Base-by-base conservation (phyloP, 805 yeast species). In the Wickerhamiella slavikovae region DNA sequence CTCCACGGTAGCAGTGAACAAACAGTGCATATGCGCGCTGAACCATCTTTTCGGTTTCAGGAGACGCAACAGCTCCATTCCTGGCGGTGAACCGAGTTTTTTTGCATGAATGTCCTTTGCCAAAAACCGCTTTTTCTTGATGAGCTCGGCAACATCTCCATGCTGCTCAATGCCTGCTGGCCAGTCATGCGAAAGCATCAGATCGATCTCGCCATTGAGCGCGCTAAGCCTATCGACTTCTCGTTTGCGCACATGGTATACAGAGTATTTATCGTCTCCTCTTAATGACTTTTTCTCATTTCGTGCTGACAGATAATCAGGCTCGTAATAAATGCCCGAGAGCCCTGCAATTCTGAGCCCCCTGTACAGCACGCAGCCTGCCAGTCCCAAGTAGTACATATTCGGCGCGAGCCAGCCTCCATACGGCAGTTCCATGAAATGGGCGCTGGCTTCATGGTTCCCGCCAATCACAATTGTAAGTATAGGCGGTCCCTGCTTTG, bases 391-490 rank as follows among this genome's bases (percentile, higher is more conserved):
- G 45, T 69, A 89, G 49, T 73, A 89, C 10, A 89, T 78, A 37
- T 74, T 71, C 1, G 80, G 78, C 1, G 93, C 91, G 1, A 77
- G 83, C 78, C 85, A 89, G 1, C 98, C 98, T 9, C 98, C 98
- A 47, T 62, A 64, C 35, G 66, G 67, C 34, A 83, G 52, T 40
- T 76, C 80, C 35, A 64, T 56, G 37, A 89, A 45, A 46, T 76
- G 78, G 35, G 71, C 68, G 34, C 91, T 77, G 3, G 89, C 71
- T 46, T 89, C 98, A 45, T 89, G 98, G 51, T 89, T 89, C 1
- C 98, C 98, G 3, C 98, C 96, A 24, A 89, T 68, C 39, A 85
- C 75, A 0, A 89, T 40, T 0, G 96, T 85, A 19, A 69, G 50
- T 1, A 74, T 59, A 0, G 94, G 93, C 0, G 93, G 93, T 17